Percentiles rank a stretch among this genome's conserved stretches.
Conservation (phyloP, 441 rosid genomes). For the Pelargonium australe region DNA sequence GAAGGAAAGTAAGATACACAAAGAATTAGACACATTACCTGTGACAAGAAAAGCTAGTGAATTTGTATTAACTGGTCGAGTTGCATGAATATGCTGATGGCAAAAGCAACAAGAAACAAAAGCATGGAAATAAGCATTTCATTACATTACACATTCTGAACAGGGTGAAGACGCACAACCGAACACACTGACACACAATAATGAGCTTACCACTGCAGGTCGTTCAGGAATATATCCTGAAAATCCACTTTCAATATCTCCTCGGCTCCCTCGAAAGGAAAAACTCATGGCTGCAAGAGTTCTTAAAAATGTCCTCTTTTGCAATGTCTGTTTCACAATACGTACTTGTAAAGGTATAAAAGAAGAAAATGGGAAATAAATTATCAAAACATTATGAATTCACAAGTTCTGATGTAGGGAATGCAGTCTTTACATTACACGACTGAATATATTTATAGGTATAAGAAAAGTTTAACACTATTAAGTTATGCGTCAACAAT, state of each 20-base stretch:
- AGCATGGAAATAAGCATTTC: background rate
- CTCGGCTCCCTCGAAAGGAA: slow-evolving; percentile 38
- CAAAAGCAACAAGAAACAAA: slow-evolving; percentile 4
- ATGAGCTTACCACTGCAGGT: slow-evolving; percentile 35
- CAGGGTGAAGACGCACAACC: background rate
- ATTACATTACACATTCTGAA: background rate
- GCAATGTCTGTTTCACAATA: background rate
- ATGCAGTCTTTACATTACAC: too few species aligned
- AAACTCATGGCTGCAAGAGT: slow-evolving; percentile 33
- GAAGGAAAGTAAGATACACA: background rate
- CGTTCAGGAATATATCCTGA: slow-evolving; percentile 34
- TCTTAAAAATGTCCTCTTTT: slow-evolving; percentile 2
- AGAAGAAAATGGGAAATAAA: background rate
- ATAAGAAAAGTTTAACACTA: too few species aligned
- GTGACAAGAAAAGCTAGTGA: slow-evolving; percentile 43
- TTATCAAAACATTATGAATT: background rate
- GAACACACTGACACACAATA: background rate
- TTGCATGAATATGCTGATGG: slow-evolving; percentile 33
- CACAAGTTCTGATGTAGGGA: background rate
- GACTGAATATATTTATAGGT: too few species aligned
- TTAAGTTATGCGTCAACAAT: too few species aligned
- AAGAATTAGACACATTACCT: slow-evolving; percentile 30
- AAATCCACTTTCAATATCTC: slow-evolving; percentile 39
- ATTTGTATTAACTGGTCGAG: slow-evolving; percentile 37
- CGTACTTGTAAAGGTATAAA: background rate